Conservation (phyloP, 1,139 yeast genomes). For the Zhuliangozyma parablackwelliae region DNA sequence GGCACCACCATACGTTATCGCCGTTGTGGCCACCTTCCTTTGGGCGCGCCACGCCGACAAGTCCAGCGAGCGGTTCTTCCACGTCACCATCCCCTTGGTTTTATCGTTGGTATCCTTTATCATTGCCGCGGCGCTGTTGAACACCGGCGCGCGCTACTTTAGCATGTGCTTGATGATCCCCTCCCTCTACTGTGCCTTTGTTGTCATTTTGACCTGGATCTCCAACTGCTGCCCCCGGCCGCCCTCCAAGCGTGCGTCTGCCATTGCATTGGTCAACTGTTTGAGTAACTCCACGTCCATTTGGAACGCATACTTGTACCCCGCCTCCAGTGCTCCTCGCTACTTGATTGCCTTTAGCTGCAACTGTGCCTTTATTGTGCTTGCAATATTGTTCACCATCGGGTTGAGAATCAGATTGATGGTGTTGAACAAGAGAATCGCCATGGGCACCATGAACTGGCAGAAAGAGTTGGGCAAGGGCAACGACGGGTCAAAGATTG, state of each 20-base stretch:
- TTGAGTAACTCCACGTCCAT: conserved; percentile 50
- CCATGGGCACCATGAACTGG: conserved; percentile 48
- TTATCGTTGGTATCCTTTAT: conserved; percentile 47
- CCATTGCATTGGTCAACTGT: conserved; percentile 49
- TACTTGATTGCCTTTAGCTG: conserved; percentile 45
- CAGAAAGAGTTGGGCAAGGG: conserved; percentile 46
- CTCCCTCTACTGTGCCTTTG: conserved; percentile 52
- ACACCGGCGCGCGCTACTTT: conserved; percentile 56
- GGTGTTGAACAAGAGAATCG: conserved; percentile 40
- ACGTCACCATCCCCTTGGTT: conserved; percentile 42
- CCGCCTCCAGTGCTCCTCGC: conserved; percentile 37
- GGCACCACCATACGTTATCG: conserved; percentile 57
- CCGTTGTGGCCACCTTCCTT: conserved; percentile 48
- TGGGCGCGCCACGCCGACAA: conserved; percentile 59
- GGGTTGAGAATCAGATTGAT: conserved; percentile 35
- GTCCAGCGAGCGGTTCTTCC: conserved; percentile 54
- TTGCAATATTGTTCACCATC: conserved; percentile 37
- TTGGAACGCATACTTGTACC: conserved; percentile 51
- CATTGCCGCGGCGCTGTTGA: conserved; percentile 50
- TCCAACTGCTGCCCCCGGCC: conserved; percentile 51
- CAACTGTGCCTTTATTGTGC: conserved; percentile 43
- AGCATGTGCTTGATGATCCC: conserved; percentile 63
- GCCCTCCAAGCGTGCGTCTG: conserved; percentile 51
- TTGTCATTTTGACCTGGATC: conserved; percentile 54
- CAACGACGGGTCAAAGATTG: conserved; percentile 39